These are phyloP conservation scores for Candolleomyces eurysporus DNA, from an alignment of 768 basidiomycete genomes.

Conservation along the genomic window DNA sequence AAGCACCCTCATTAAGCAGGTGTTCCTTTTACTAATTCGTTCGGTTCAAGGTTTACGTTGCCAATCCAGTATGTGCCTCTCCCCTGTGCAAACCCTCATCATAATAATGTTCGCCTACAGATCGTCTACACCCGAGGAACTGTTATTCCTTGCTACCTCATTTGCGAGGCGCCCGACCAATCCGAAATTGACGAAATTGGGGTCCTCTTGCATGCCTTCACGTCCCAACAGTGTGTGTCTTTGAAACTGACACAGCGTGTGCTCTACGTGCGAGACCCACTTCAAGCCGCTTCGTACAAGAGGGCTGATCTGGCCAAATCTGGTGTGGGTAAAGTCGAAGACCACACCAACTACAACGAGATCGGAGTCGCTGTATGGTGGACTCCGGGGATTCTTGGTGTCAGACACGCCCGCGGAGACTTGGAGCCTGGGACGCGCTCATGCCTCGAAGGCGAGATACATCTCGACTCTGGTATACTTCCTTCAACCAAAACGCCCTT, in stretches of 20 bases:
- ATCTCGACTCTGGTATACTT: slow-evolving; percentile 1
- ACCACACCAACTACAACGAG: not conserved
- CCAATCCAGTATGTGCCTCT: not conserved
- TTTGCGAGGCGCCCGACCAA: not conserved
- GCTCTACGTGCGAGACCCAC: not conserved
- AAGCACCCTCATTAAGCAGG: not conserved
- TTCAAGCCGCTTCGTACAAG: not conserved
- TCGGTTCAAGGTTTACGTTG: slow-evolving; percentile 2
- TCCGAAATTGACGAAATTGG: not conserved
- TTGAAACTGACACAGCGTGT: not conserved
- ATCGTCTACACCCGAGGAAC: slow-evolving; percentile 2
- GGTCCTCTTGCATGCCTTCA: not conserved
- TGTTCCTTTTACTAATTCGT: not conserved
- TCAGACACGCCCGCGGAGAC: not conserved
- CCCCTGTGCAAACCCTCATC: not conserved
- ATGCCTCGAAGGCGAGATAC: slow-evolving; percentile 7
- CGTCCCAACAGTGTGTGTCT: not conserved
- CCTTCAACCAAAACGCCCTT: not conserved
- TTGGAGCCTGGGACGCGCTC: not conserved
- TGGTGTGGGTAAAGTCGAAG: not conserved
- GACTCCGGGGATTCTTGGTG: not conserved
- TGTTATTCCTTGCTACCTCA: slow-evolving; percentile 7
- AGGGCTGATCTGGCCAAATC: not conserved
- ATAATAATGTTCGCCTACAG: not conserved
- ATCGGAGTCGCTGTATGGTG: slow-evolving; percentile 4